Base-by-base conservation (phyloP, 1,139 yeast species). In the Suhomyces coccinellae region DNA sequence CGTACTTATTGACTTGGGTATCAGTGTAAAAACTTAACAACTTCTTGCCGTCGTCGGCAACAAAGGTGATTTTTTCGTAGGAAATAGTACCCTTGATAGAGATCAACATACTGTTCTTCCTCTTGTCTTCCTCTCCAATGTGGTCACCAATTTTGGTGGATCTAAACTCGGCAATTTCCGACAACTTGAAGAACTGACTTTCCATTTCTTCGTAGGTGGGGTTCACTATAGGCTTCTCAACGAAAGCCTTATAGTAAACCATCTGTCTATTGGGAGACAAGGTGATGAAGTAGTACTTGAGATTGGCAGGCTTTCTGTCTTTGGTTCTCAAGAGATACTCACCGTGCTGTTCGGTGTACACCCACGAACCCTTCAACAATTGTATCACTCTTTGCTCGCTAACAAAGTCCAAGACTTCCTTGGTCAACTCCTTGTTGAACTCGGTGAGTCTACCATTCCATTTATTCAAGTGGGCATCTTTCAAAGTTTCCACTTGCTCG, bases 361-460 rank as follows among this genome's bases (percentile, higher is more conserved):
- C 93, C 96, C 96, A 88, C 2, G 88, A 79, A 4, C 97, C 96
- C 54, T 80, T 81, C 35, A 88, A 79, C 43, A 89, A 65, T 56
- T 83, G 83, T 45, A 85, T 67, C 37, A 85, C 81, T 53, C 95
- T 73, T 63, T 87, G 95, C 59, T 86, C 93, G 48, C 80, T 75
- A n/a, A 88, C 91, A 59, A 86, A 87, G 43, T 84, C 86, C 52
- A 76, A 69, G 0, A 86, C 88, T 58, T 88, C 93, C 14, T 67
- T 65, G 5, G 75, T 63, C 49, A 87, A 69, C 40, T 74, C 66
- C 12, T 66, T 65, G 57, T 81, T 77, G 56, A 88, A 84, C 32
- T 69, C 75, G 9, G 61, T 50, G 40, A 80, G 68, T 46, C 71
- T 67, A 1, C 55, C 44, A 2, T 60, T 56, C 75, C 85, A 78